Evolutionary conservation across 441 rosid species (phyloP).

Genomic region (Erodium trifolium): DNA sequence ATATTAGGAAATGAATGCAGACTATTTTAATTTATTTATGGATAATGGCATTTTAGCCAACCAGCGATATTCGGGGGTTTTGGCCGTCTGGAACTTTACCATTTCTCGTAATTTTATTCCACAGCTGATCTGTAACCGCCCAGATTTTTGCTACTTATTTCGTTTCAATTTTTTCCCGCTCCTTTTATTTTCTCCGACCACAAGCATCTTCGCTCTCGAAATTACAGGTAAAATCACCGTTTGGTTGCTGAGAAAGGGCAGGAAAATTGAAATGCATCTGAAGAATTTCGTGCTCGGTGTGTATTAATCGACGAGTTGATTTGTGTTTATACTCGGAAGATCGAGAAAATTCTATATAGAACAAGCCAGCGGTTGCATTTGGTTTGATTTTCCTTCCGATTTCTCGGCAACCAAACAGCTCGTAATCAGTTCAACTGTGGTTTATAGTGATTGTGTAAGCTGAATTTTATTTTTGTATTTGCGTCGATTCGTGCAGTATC

Average conservation of each 20-base stretch:
- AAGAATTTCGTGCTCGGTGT: background rate
- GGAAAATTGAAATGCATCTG: background rate
- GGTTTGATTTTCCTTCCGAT: no score
- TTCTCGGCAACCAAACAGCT: no score
- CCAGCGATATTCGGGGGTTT: background rate
- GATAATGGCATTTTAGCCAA: background rate
- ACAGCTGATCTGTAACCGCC: background rate
- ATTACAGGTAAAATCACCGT: background rate
- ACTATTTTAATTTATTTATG: no score
- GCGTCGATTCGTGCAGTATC: constrained; percentile 10
- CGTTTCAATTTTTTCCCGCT: constrained; percentile 1
- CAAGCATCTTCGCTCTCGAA: constrained; percentile 2
- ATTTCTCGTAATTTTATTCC: background rate
- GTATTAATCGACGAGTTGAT: no score
- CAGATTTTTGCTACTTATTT: background rate
- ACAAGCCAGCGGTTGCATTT: no score
- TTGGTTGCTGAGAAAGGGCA: constrained; percentile 5
- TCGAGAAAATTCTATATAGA: no score
- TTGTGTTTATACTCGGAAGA: no score
- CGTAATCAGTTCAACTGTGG: no score
- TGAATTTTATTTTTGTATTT: background rate
- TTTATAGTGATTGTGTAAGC: background rate
- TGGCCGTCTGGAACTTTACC: background rate
- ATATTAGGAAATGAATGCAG: no score
- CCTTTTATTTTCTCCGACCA: background rate